These are phyloP conservation scores for Xylaria sp. DNA, from an alignment of 2,329 filamentous ascomycete species.

Conservation along the genomic window DNA sequence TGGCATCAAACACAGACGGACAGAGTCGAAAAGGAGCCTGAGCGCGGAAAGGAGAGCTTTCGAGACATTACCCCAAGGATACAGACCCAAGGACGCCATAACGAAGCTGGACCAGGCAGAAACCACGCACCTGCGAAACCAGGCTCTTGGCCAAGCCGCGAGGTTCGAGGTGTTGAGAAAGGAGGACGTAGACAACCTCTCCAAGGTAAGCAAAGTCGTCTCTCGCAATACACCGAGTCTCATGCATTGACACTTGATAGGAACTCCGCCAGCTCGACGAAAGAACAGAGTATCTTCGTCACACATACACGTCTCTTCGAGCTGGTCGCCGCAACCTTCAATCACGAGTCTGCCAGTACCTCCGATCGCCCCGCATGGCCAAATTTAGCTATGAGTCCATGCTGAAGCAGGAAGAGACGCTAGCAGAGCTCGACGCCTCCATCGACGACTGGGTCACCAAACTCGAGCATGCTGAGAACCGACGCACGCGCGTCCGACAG, in stretches of 20 bases:
- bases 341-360: slow-evolving; percentile 79
- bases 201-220: slow-evolving; percentile 60
- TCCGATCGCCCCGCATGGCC: slow-evolving; percentile 75
- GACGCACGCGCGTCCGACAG: slow-evolving; percentile 78
- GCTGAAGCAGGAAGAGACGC: slow-evolving; percentile 81
- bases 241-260: slow-evolving; percentile 50
- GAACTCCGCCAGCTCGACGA: slow-evolving; percentile 82
- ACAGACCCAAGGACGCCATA: slow-evolving; percentile 63
- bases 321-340: slow-evolving; percentile 82
- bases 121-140: slow-evolving; percentile 63
- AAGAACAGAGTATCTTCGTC: slow-evolving; percentile 80
- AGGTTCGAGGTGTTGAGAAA: slow-evolving; percentile 73
- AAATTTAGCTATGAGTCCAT: slow-evolving; percentile 80
- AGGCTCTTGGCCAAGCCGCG: slow-evolving; percentile 70
- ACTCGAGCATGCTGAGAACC: slow-evolving; percentile 83
- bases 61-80: slow-evolving; percentile 70
- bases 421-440: slow-evolving; percentile 78
- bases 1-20: slow-evolving; percentile 52
- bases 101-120: slow-evolving; percentile 62
- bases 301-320: slow-evolving; percentile 79
- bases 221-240: neutral
- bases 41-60: slow-evolving; percentile 68
- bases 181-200: slow-evolving; percentile 73
- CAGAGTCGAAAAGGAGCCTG: slow-evolving; percentile 58
- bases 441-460: slow-evolving; percentile 86